These are phyloP conservation scores for Theileria orientalis DNA, from an alignment of 169 alveolate genomes.

Conservation along the genomic window DNA sequence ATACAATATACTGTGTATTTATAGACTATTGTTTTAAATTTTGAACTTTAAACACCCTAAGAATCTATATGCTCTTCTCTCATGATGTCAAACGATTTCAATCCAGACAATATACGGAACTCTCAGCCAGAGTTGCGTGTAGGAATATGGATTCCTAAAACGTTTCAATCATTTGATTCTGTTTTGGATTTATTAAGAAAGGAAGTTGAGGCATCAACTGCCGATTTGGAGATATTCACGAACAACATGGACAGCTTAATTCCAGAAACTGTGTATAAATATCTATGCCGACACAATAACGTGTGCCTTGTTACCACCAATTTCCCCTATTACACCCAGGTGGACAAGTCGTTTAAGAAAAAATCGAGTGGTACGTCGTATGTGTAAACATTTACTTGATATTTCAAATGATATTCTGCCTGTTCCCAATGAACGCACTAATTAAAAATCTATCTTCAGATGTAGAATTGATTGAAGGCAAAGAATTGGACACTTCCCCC, in stretches of 20 bases:
- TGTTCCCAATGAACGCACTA: background rate
- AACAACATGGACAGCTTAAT: slow-evolving; percentile 16
- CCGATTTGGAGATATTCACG: background rate
- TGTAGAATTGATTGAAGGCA: background rate
- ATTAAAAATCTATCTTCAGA: background rate
- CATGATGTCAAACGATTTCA: no score
- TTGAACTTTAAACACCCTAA: no score
- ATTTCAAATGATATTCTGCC: background rate
- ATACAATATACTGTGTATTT: no score
- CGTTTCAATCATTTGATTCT: background rate
- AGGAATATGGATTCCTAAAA: slow-evolving; percentile 20
- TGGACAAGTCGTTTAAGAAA: slow-evolving; percentile 13
- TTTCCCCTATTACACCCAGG: slow-evolving; percentile 48
- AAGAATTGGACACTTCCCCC: background rate
- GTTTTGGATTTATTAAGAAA: background rate
- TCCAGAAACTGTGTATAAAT: slow-evolving; percentile 16
- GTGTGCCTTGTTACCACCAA: slow-evolving; percentile 34
- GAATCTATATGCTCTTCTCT: no score
- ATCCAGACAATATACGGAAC: no score
- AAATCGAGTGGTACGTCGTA: slow-evolving; percentile 11
- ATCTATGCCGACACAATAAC: slow-evolving; percentile 20
- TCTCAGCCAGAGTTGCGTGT: slow-evolving; percentile 1
- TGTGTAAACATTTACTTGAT: background rate
- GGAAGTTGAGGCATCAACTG: background rate
- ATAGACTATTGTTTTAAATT: no score